Percentiles rank a stretch among this genome's conserved stretches.
These are phyloP conservation scores for Podila clonocystis DNA, from an alignment of 192 early-diverging fungal genomes.

Conservation along the genomic window DNA sequence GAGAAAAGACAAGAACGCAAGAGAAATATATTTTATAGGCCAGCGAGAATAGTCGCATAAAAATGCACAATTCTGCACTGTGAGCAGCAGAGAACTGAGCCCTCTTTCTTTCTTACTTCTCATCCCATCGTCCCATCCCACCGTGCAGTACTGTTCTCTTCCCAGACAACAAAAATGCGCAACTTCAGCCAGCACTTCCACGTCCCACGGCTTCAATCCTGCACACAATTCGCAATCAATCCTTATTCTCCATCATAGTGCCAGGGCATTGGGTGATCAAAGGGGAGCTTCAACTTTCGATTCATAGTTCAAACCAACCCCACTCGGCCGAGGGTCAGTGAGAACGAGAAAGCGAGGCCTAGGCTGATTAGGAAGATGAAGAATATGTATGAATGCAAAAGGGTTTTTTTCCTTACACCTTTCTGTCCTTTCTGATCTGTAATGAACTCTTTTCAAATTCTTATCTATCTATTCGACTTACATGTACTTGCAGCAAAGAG, in stretches of 20 bases:
- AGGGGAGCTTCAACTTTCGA: constrained; percentile 1
- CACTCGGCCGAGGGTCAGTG: background rate
- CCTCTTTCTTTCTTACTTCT: too few species aligned
- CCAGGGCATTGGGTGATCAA: background rate
- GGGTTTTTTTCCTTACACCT: too few species aligned
- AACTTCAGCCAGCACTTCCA: background rate
- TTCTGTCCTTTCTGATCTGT: too few species aligned
- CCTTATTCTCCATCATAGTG: background rate
- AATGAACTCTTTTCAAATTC: too few species aligned
- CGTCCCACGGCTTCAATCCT: background rate
- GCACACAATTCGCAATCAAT: background rate
- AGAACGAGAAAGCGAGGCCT: background rate
- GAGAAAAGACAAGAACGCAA: background rate
- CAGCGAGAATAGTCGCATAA: background rate
- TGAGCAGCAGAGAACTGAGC: background rate
- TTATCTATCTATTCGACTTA: too few species aligned
- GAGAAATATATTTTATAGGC: background rate
- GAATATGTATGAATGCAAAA: too few species aligned
- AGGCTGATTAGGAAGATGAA: background rate
- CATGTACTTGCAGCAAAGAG: too few species aligned
- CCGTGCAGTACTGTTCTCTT: too few species aligned
- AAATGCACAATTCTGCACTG: background rate
- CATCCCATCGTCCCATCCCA: too few species aligned
- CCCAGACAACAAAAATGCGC: background rate
- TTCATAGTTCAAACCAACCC: background rate